Evolutionary conservation across 1,139 yeast genomes (phyloP).

Genomic region (Nematodospora anomalae): DNA sequence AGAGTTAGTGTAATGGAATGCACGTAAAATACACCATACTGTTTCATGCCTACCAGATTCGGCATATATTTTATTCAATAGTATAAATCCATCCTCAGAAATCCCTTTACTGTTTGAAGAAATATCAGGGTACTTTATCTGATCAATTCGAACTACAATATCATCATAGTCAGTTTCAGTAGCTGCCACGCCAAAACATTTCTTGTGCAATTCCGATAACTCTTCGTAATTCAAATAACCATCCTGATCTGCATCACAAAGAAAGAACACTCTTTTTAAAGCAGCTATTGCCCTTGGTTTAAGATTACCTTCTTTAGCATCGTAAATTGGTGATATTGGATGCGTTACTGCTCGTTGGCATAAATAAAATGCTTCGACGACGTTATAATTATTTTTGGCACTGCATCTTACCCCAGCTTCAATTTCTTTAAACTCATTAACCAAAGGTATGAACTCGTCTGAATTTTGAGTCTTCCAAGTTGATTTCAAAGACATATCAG

Average conservation of each 20-base stretch:
- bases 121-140: conserved; percentile 27
- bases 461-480: conserved; percentile 30
- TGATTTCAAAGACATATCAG: conserved; percentile 45
- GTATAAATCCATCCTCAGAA: conserved; percentile 71
- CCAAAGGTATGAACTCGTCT: conserved; percentile 82
- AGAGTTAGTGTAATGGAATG: conserved; percentile 90
- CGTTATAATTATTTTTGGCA: conserved; percentile 76
- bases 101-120: conserved; percentile 46
- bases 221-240: conserved; percentile 74
- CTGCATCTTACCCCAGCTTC: conserved; percentile 89
- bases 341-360: conserved; percentile 91
- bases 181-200: conserved; percentile 63
- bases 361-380: conserved; percentile 84
- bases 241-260: conserved; percentile 89
- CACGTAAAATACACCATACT: conserved; percentile 87
- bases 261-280: conserved; percentile 73
- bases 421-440: conserved; percentile 89
- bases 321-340: conserved; percentile 92
- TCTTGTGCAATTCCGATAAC: conserved; percentile 63
- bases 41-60: conserved; percentile 95
- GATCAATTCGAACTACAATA: conserved; percentile 28
- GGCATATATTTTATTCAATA: conserved; percentile 76
- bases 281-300: conserved; percentile 80
- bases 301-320: conserved; percentile 81
- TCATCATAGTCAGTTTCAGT: conserved; percentile 28